These are phyloP conservation scores for Fusarium stilboides DNA, from an alignment of 2,329 filamentous ascomycete species.

Conservation along the genomic window DNA sequence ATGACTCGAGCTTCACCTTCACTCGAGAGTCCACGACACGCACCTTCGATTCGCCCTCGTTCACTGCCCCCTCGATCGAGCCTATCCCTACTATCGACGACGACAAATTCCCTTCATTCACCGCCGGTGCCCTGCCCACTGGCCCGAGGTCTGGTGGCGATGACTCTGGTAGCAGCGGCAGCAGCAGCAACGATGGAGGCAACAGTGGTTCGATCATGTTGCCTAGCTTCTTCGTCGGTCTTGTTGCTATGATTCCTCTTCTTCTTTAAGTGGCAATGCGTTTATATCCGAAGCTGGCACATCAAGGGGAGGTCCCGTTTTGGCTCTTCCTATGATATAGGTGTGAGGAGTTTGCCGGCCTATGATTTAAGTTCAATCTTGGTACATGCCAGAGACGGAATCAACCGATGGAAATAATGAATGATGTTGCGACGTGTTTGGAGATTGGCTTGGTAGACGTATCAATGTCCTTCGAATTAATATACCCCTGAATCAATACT, in stretches of 20 bases:
- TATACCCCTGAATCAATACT: conserved; percentile 28
- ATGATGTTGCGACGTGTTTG: conserved; percentile 11
- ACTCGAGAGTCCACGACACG: conserved; percentile 19
- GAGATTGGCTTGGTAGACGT: neutral
- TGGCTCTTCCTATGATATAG: neutral
- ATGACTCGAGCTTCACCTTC: conserved; percentile 16
- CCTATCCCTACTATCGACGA: conserved; percentile 28
- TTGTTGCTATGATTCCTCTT: conserved; percentile 47
- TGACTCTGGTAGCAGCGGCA: conserved; percentile 10
- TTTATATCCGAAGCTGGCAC: neutral
- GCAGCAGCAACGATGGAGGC: conserved; percentile 5
- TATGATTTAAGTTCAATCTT: neutral
- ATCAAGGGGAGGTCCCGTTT: neutral
- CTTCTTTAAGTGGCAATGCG: conserved; percentile 40
- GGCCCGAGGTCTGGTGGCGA: conserved; percentile 38
- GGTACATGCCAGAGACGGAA: neutral
- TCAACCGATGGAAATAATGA: conserved; percentile 25
- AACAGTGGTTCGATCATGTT: conserved; percentile 35
- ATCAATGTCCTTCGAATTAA: conserved; percentile 9
- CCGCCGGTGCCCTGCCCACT: conserved; percentile 23
- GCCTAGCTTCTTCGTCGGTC: conserved; percentile 44
- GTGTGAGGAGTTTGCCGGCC: neutral
- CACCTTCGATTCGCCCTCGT: conserved; percentile 24
- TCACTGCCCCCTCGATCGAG: conserved; percentile 38
- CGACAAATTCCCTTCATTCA: conserved; percentile 16